Evolutionary conservation across 495 filamentous ascomycete species (phyloP).

Genomic region (Melanomma pulvis-pyrius): DNA sequence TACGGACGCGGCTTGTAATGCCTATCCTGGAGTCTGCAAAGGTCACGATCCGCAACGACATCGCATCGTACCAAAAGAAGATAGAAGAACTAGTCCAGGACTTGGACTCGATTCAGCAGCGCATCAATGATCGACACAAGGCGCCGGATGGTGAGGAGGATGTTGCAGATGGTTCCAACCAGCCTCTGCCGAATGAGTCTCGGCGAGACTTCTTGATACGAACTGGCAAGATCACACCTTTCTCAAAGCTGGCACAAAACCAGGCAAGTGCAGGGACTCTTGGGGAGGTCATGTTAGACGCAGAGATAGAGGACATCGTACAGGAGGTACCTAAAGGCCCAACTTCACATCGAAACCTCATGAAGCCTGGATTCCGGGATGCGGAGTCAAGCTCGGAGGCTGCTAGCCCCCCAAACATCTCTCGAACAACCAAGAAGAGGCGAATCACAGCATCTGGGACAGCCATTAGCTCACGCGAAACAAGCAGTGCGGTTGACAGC

Average conservation of each 20-base stretch:
- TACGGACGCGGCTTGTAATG: slow-evolving; percentile 55
- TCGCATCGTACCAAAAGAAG: slow-evolving; percentile 62
- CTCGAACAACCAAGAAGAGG: slow-evolving; percentile 49
- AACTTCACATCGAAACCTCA: slow-evolving; percentile 78
- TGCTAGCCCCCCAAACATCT: neutral
- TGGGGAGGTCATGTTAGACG: slow-evolving; percentile 72
- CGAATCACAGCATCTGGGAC: slow-evolving; percentile 22
- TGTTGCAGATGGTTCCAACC: slow-evolving; percentile 51
- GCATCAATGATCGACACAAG: slow-evolving; percentile 72
- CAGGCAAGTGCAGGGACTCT: slow-evolving; percentile 63
- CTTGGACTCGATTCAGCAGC: slow-evolving; percentile 72
- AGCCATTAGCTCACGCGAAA: slow-evolving; percentile 3
- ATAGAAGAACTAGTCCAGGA: slow-evolving; percentile 67
- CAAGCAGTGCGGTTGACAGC: slow-evolving; percentile 19
- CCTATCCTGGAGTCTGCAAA: slow-evolving; percentile 53
- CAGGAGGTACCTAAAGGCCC: slow-evolving; percentile 34
- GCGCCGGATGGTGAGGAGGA: slow-evolving; percentile 51
- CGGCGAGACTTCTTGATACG: slow-evolving; percentile 88
- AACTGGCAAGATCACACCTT: slow-evolving; percentile 96
- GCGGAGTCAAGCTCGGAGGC: slow-evolving; percentile 44
- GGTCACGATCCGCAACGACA: slow-evolving; percentile 61
- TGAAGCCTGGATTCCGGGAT: slow-evolving; percentile 74
- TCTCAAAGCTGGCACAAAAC: slow-evolving; percentile 66
- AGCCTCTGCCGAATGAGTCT: slow-evolving; percentile 73
- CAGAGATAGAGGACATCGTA: slow-evolving; percentile 56